Base-by-base conservation (phyloP, 768 basidiomycete genomes). In the Podaxis rugospora region DNA sequence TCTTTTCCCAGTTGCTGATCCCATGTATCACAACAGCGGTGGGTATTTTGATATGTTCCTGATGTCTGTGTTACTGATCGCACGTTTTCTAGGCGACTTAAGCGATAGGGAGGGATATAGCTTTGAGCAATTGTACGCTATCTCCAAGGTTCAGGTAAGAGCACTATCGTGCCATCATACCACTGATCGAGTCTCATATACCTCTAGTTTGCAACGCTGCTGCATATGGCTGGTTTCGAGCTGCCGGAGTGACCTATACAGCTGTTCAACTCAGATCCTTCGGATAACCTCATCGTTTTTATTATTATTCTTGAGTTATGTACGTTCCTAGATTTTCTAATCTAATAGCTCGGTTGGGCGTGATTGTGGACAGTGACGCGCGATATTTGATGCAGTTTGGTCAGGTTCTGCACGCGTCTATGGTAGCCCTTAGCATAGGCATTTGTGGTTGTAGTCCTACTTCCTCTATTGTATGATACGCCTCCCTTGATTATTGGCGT, bases 11-110 rank as follows among this genome's bases (percentile, higher is more conserved):
- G 93, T 97, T 68, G 86, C 80, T 16, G 93, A 94, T 71, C 92
- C 92, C 9, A 91, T 90, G 88, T 94, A 93, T 69, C 91, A 93
- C 71, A 92, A 91, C 70, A 88, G 87, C 67, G 87, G 89, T 85
- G 62, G 28, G 78, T 67, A 4, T 16, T 52, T 61, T 54, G 9
- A 51, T 61, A 16, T 53, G 57, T 23, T 18, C 25, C 55, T 58
- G 1, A 18, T 18, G 6, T n/a, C 10, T 32, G 42, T 35, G 39
- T n/a, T 59, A 50, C 59, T 62, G 37, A 62, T 9, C 23, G n/a
- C 13, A 55, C 11, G 35, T 0, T 37, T 61, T 59, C 28, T 69
- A 81, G 90, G 89, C 42, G 95, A 97, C 70, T 57, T 95, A 51
- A 90, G 88, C 66, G 81, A 90, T 56, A 81, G 95, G 50, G 80